Evolutionary conservation across 139 green algal species (phyloP).

Genomic region (Chlorella sp.): DNA sequence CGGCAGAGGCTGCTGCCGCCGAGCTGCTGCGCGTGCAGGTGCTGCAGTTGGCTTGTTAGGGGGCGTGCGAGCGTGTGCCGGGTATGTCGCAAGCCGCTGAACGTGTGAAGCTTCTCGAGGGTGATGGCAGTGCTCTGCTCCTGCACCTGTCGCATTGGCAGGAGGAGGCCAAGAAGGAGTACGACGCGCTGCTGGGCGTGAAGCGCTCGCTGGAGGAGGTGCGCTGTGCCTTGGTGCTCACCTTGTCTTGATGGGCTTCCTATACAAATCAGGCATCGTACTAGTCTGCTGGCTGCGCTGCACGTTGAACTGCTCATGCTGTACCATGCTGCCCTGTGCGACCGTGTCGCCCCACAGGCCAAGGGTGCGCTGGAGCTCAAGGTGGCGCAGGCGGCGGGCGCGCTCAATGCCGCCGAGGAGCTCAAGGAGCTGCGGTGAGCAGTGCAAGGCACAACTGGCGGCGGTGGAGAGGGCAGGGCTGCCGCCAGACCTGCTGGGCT

Average conservation of each 20-base stretch:
- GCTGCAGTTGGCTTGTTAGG: too few relatives aligned
- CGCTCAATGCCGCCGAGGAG: slow-evolving; percentile 79
- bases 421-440: slow-evolving; percentile 75
- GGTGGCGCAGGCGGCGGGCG: slow-evolving; percentile 68
- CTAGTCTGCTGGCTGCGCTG: too few relatives aligned
- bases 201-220: slow-evolving; percentile 33
- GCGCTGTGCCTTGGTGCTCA: too few relatives aligned
- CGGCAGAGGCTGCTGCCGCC: slow-evolving; percentile 8
- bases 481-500: too few relatives aligned
- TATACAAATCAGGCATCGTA: too few relatives aligned
- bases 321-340: too few relatives aligned
- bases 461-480: too few relatives aligned
- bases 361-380: slow-evolving; percentile 58
- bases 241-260: too few relatives aligned
- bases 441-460: too few relatives aligned
- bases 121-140: not conserved
- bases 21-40: slow-evolving; percentile 21
- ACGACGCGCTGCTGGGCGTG: slow-evolving; percentile 23
- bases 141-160: not conserved
- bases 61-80: too few relatives aligned
- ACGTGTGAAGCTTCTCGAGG: not conserved
- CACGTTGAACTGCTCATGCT: too few relatives aligned
- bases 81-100: not conserved
- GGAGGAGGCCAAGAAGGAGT: slow-evolving; percentile 31
- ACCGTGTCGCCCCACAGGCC: not conserved